These are phyloP conservation scores for Coriaria nepalensis DNA, from an alignment of 306 rosid genomes.

Conservation along the genomic window DNA sequence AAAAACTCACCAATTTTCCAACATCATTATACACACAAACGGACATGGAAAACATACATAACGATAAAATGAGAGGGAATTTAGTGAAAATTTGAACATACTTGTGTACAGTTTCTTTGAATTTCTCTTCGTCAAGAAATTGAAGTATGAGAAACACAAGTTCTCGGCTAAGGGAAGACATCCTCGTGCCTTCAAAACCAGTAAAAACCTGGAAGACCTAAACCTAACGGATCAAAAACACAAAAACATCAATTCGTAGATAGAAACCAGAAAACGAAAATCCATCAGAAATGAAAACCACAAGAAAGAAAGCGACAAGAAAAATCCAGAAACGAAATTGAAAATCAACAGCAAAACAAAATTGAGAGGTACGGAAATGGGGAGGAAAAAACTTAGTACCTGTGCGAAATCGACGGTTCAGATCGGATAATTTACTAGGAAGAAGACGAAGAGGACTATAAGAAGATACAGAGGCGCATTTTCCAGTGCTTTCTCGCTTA, in stretches of 20 bases:
- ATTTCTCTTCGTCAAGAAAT: constrained; percentile 98
- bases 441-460: constrained; percentile 28
- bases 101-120: constrained; percentile 94
- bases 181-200: constrained; percentile 25
- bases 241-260: background rate
- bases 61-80: background rate
- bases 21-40: background rate
- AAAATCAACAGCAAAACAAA: constrained; percentile 5
- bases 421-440: constrained; percentile 52
- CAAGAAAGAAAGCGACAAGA: background rate
- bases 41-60: background rate
- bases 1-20: constrained; percentile 6
- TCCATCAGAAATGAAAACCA: background rate
- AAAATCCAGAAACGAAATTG: constrained; percentile 6
- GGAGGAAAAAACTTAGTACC: constrained; percentile 26
- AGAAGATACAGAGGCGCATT: constrained; percentile 1
- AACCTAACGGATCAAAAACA: constrained; percentile 42
- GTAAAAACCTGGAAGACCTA: constrained; percentile 35
- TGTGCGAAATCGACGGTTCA: constrained; percentile 24
- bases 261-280: background rate
- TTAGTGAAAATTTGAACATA: constrained; percentile 17
- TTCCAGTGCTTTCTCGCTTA: constrained; percentile 40
- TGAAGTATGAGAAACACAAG: constrained; percentile 98
- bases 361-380: background rate
- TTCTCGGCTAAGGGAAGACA: constrained; percentile 99